Percentiles rank a stretch among this genome's conserved stretches.
Evolutionary conservation across 495 filamentous ascomycete genomes (phyloP).

Genomic region (Annulohypoxylon moriforme): DNA sequence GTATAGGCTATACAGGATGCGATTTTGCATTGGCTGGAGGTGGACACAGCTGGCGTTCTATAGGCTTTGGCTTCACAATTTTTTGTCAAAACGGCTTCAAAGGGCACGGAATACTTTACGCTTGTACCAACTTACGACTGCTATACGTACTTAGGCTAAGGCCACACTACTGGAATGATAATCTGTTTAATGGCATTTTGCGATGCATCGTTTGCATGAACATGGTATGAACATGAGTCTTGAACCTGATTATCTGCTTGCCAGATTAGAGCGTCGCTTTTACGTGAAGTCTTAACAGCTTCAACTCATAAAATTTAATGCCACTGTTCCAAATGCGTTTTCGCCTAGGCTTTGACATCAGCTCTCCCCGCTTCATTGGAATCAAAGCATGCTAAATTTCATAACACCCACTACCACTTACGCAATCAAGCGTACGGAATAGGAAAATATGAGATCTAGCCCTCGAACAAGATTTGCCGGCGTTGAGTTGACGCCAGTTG

Average conservation of each 20-base stretch:
- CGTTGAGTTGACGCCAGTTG: conserved; percentile 10
- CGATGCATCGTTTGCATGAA: neutral
- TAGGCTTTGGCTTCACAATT: conserved; percentile 16
- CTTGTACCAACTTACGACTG: conserved; percentile 24
- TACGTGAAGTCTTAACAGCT: neutral
- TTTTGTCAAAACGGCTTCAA: conserved; percentile 2
- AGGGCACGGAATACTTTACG: conserved; percentile 17
- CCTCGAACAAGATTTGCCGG: neutral
- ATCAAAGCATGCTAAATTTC: neutral
- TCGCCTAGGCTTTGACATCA: conserved; percentile 17
- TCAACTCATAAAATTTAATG: conserved; percentile 6
- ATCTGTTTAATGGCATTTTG: neutral
- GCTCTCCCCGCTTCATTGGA: neutral
- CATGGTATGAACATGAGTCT: too few relatives aligned
- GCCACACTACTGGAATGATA: conserved; percentile 4
- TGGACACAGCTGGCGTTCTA: conserved; percentile 15
- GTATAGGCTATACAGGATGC: conserved; percentile 7
- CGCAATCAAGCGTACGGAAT: conserved; percentile 29
- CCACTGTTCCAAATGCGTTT: conserved; percentile 15
- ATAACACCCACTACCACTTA: conserved; percentile 21
- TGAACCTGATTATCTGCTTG: neutral
- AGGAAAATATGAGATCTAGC: conserved; percentile 28
- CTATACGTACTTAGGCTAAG: conserved; percentile 23
- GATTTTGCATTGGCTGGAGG: conserved; percentile 20
- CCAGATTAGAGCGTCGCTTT: neutral